These are phyloP conservation scores for Orychophragmus violaceus DNA, from an alignment of 345 rosid species.

Conservation along the genomic window DNA sequence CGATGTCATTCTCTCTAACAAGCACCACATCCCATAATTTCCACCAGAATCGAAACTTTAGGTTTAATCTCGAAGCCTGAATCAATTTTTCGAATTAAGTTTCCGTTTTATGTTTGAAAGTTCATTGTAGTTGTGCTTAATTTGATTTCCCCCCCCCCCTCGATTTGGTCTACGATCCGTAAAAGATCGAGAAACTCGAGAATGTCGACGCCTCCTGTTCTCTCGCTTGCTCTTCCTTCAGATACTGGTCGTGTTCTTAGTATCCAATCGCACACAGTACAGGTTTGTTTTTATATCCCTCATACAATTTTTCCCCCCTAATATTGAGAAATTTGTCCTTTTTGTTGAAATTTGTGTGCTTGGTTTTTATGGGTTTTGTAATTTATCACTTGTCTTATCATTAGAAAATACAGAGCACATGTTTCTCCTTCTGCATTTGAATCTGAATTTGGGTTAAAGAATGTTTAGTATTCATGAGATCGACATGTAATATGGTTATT, in stretches of 20 bases:
- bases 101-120: not conserved
- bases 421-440: not conserved
- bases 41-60: not conserved
- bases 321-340: not conserved
- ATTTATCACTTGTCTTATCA: not conserved
- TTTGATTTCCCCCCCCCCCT: too few species aligned
- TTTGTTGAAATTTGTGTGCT: not conserved
- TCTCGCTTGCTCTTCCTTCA: conserved; percentile 84
- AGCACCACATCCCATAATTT: conserved; percentile 5
- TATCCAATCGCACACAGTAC: conserved; percentile 96
- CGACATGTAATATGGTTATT: not conserved
- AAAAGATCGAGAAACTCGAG: conserved; percentile 32
- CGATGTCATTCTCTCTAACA: conserved; percentile 13
- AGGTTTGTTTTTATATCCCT: conserved; percentile 37
- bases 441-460: not conserved
- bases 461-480: not conserved
- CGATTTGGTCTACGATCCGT: not conserved
- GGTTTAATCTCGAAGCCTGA: not conserved
- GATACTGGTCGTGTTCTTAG: conserved; percentile 97
- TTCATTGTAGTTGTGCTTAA: not conserved
- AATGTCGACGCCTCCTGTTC: conserved; percentile 80
- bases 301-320: not conserved
- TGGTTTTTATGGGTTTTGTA: not conserved
- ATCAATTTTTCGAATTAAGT: not conserved
- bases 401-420: not conserved